Conservation (phyloP, 192 early-diverging fungal species). For the Backusella australiensis region DNA sequence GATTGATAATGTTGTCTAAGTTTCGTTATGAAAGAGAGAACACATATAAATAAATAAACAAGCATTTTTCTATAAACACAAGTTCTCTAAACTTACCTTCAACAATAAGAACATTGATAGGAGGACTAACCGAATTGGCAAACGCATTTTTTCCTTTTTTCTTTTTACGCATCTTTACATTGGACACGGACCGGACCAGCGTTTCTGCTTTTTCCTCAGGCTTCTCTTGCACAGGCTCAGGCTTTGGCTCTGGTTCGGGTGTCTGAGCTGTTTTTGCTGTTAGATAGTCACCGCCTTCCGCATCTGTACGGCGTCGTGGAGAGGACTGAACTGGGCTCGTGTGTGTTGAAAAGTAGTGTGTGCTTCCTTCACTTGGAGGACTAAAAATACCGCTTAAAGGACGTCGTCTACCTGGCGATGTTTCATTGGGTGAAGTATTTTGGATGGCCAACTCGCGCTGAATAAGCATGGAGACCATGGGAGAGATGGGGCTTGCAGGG, state of each 20-base stretch:
- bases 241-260: no score
- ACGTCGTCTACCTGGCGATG: not conserved
- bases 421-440: not conserved
- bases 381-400: slow-evolving; percentile 1
- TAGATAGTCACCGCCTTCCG: not conserved
- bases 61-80: not conserved
- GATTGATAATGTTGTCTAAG: slow-evolving; percentile 74
- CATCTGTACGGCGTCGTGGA: not conserved
- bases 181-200: not conserved
- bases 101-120: slow-evolving; percentile 77
- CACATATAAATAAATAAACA: not conserved
- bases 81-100: slow-evolving; percentile 49
- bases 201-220: not conserved
- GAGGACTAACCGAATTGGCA: slow-evolving; percentile 44
- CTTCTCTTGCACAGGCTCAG: not conserved
- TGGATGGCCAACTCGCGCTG: not conserved
- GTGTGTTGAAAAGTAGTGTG: not conserved
- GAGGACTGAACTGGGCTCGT: not conserved
- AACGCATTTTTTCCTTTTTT: slow-evolving; percentile 17
- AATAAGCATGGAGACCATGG: not conserved
- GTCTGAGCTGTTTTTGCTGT: not conserved
- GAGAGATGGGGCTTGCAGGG: slow-evolving; percentile 31
- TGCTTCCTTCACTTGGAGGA: not conserved
- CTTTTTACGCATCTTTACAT: slow-evolving; percentile 15
- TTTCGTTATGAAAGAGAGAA: not conserved